Conservation (phyloP, 352 stramenopile genomes). For the Phytophthora citrophthora region DNA sequence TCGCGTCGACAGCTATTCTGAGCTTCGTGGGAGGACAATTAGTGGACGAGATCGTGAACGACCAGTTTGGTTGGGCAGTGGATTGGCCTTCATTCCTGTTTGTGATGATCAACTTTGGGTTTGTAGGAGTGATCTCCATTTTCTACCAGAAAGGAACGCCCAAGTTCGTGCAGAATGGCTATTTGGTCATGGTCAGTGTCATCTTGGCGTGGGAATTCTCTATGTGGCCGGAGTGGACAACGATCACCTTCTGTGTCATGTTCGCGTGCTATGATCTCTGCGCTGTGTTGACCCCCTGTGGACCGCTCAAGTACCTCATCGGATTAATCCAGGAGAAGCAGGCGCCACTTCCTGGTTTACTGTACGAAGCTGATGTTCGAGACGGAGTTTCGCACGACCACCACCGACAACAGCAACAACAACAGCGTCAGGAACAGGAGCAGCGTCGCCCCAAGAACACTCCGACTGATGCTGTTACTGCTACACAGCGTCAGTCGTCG, state of each 20-base stretch:
- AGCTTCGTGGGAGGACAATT: conserved; percentile 89
- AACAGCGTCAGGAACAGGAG: conserved; percentile 22
- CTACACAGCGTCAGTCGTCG: conserved; percentile 37
- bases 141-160: conserved; percentile 90
- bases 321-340: conserved; percentile 94
- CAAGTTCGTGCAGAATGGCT: conserved; percentile 92
- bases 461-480: conserved; percentile 9
- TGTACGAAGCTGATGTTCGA: conserved; percentile 95
- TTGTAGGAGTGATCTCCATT: conserved; percentile 89
- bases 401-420: conserved; percentile 32
- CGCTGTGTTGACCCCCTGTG: conserved; percentile 97
- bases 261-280: conserved; percentile 98
- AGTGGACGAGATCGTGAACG: conserved; percentile 80
- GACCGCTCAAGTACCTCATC: conserved; percentile 94
- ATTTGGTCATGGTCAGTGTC: conserved; percentile 95
- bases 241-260: conserved; percentile 93
- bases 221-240: conserved; percentile 95
- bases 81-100: conserved; percentile 86
- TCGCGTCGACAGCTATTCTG: conserved; percentile 85
- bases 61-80: conserved; percentile 74
- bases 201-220: conserved; percentile 98
- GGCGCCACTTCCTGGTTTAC: conserved; percentile 90
- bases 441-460: conserved; percentile 27
- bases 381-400: conserved; percentile 71
- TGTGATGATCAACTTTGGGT: conserved; percentile 92